Evolutionary conservation across 164 flowering plant genomes (phyloP), one percentile per base, ranked within the genome.

Genomic region (Paratinospora sagittata): DNA sequence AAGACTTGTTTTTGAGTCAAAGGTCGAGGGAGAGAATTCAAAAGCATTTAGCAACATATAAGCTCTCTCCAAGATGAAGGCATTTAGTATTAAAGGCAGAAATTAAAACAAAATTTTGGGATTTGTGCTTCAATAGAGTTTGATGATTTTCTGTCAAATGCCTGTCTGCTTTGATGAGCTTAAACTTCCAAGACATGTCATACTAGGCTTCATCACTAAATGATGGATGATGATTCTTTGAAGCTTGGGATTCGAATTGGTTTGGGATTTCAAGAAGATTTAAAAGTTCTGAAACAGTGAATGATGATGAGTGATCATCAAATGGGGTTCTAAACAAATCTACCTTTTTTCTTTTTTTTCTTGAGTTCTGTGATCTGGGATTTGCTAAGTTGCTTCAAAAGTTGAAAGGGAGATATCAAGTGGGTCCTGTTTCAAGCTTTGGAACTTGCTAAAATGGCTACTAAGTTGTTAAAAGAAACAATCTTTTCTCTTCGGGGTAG

Each of bases 131-230:
- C 14, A 65, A 52, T 24, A 65, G 33, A 27, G 68, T 39, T 7
- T 47, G 27, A 6, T 26, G 21, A 11, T 19, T 64, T 12, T 33
- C 49, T 39, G 68, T 23, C 26, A 47, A 69, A 39, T 24, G 24
- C 14, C 27, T 65, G 33, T 71, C 69, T 66, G 41, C 27, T 57
- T 66, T 27, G 75, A 73, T 64, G 65, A 57, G 57, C 70, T 73
- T 73, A n/a, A 39, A 67, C 57, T 57, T n/a, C 30, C 64, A 68
- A 68, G 63, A 30, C 60, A 67, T 45, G 41, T 30, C 41, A 30
- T 33, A 16, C 30, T 63, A 36, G 6, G 16, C 3, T 68, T 47
- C 62, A 47, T 19, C 41, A 68, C 39, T n/a, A 49, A 66, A 68
- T 68, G 27, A 65, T 65, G 43, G 27, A 1, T 16, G 67, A 34